Conservation (phyloP, 1,284 basidiomycete species). For the Malassezia restricta region DNA sequence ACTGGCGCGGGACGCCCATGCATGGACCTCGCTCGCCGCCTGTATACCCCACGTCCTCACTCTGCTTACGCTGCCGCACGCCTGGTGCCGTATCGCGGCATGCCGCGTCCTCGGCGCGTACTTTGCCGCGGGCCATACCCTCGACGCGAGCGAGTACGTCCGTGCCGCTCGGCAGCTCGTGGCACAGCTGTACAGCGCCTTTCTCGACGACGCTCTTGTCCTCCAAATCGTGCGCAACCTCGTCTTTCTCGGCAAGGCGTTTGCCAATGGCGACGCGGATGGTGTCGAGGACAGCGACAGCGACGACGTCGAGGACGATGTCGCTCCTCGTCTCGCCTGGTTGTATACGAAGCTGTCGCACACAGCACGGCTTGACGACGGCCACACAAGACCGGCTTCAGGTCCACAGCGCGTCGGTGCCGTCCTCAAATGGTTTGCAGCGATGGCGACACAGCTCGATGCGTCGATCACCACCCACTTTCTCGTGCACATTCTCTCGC, state of each 20-base stretch:
- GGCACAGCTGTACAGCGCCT: constrained; percentile 66
- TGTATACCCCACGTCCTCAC: constrained; percentile 52
- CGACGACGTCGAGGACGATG: constrained; percentile 26
- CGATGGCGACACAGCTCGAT: constrained; percentile 65
- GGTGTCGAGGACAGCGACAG: constrained; percentile 13
- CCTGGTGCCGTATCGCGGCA: constrained; percentile 78
- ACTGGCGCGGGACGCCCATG: constrained; percentile 5
- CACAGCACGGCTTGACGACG: constrained; percentile 54
- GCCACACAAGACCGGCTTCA: constrained; percentile 20
- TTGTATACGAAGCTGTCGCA: constrained; percentile 86
- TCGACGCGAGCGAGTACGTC: constrained; percentile 52
- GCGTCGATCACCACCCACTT: constrained; percentile 55
- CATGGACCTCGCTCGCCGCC: neutral
- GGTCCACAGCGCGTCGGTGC: constrained; percentile 2
- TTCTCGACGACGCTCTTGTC: constrained; percentile 64
- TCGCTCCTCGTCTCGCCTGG: constrained; percentile 57
- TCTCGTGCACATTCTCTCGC: constrained; percentile 70
- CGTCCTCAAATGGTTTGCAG: constrained; percentile 63
- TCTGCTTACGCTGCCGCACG: constrained; percentile 76
- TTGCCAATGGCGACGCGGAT: constrained; percentile 18
- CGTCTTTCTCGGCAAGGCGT: constrained; percentile 67
- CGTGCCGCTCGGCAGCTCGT: constrained; percentile 65
- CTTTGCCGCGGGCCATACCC: constrained; percentile 49
- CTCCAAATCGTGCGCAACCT: constrained; percentile 87
- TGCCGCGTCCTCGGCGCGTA: constrained; percentile 65